A percentile compares a stretch with the other conserved stretches of the same genome.
Evolutionary conservation across 306 rosid species (phyloP).

Genomic region (Quercus cerris): DNA sequence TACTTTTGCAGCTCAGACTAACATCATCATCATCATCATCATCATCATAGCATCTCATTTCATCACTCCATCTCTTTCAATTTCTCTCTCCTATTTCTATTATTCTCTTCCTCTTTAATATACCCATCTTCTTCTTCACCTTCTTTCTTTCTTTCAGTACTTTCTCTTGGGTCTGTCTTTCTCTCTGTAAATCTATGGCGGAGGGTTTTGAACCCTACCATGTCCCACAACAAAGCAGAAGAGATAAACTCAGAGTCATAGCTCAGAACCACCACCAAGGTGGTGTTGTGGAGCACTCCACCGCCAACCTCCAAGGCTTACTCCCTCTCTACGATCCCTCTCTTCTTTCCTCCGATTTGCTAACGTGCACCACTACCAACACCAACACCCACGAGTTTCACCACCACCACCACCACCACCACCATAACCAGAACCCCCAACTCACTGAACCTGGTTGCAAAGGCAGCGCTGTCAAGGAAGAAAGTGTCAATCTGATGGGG

Average conservation of each 20-base stretch:
- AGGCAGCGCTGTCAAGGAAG: constrained; percentile 29
- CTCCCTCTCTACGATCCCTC: constrained; percentile 50
- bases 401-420: background rate
- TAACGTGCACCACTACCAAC: constrained; percentile 9
- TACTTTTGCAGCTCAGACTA: constrained; percentile 21
- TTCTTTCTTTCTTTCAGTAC: background rate
- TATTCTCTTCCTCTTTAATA: background rate
- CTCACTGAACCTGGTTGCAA: constrained; percentile 1
- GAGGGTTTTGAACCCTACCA: constrained; percentile 72
- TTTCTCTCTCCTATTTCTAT: background rate
- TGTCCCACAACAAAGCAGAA: constrained; percentile 79
- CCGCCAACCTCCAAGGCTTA: constrained; percentile 14
- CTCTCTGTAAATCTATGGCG: constrained; percentile 40
- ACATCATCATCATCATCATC: constrained; percentile 28
- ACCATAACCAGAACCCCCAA: background rate
- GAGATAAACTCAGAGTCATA: constrained; percentile 65
- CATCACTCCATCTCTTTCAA: constrained; percentile 9
- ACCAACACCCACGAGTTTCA: background rate
- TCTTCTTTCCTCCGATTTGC: constrained; percentile 46
- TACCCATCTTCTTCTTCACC: background rate
- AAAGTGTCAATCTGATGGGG: constrained; percentile 45
- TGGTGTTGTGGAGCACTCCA: constrained; percentile 23
- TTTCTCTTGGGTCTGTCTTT: background rate
- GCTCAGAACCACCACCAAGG: constrained; percentile 17
- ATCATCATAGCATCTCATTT: constrained; percentile 38